Evolutionary conservation across 495 filamentous ascomycete genomes (phyloP).

Genomic region (Neurospora tetraspora): DNA sequence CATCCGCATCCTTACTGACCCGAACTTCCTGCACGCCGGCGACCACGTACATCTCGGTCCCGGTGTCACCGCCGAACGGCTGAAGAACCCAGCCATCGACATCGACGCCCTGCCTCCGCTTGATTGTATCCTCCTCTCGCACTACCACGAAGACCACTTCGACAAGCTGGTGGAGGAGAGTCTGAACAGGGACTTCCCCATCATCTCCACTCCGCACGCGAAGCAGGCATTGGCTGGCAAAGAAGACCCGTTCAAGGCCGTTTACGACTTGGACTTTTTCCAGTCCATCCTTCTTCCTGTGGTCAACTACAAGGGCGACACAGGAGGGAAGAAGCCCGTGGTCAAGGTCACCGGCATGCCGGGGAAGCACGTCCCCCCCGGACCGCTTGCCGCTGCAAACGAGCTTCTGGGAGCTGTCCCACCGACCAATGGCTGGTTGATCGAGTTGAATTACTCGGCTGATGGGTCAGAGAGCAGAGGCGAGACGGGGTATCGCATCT

Average conservation of each 20-base stretch:
- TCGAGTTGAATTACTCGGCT: conserved; percentile 47
- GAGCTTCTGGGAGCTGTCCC: conserved; percentile 49
- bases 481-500: conserved; percentile 51
- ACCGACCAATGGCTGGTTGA: conserved; percentile 63
- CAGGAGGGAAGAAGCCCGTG: conserved; percentile 11
- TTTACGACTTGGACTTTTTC: conserved; percentile 46
- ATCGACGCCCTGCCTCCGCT: conserved; percentile 51
- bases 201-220: conserved; percentile 58
- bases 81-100: conserved; percentile 51
- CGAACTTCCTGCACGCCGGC: conserved; percentile 62
- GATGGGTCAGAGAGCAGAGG: conserved; percentile 18
- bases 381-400: conserved; percentile 39
- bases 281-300: conserved; percentile 44
- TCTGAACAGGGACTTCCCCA: conserved; percentile 48
- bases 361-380: conserved; percentile 57
- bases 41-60: conserved; percentile 61
- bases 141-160: conserved; percentile 62
- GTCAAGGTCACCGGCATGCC: conserved; percentile 59
- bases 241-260: conserved; percentile 42
- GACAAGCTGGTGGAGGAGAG: conserved; percentile 50
- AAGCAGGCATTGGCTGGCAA: conserved; percentile 38
- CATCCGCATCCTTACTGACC: conserved; percentile 56
- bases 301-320: conserved; percentile 12
- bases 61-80: conserved; percentile 42
- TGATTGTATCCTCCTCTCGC: conserved; percentile 51